phyloP scores from a whole-genome alignment of 768 basidiomycete genomes.

The Russula sp. region DNA sequence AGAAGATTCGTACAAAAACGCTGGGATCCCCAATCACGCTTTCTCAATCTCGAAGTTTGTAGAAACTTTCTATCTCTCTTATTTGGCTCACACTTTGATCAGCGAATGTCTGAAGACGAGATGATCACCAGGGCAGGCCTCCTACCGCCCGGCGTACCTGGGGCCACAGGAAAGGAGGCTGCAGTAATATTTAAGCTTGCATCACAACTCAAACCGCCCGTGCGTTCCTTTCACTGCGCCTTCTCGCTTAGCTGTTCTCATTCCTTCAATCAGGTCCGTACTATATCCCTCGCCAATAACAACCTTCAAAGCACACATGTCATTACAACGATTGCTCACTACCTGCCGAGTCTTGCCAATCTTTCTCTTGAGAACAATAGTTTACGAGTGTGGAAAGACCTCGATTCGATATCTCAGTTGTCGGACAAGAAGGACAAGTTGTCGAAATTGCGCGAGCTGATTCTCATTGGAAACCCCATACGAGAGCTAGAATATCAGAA shows the following conservation, averaged over 20 bases:
- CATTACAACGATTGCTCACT: slow-evolving; percentile 56
- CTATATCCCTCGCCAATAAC: slow-evolving; percentile 80
- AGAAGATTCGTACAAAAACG: slow-evolving; percentile 64
- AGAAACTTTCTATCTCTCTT: not conserved
- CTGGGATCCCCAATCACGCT: slow-evolving; percentile 61
- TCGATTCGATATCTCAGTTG: slow-evolving; percentile 58
- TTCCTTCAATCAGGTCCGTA: slow-evolving; percentile 47
- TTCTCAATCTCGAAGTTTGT: slow-evolving; percentile 79
- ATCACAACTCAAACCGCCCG: slow-evolving; percentile 66
- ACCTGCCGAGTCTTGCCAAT: slow-evolving; percentile 72
- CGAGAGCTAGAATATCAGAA: slow-evolving; percentile 51
- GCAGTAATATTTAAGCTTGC: slow-evolving; percentile 89
- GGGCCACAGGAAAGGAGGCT: slow-evolving; percentile 56
- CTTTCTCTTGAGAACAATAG: slow-evolving; percentile 76
- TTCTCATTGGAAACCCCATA: slow-evolving; percentile 70
- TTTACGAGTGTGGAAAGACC: slow-evolving; percentile 59
- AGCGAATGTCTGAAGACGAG: slow-evolving; percentile 78
- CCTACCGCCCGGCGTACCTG: slow-evolving; percentile 57
- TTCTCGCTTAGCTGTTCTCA: not conserved
- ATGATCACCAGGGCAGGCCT: slow-evolving; percentile 66
- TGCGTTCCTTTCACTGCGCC: slow-evolving; percentile 28
- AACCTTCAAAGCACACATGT: slow-evolving; percentile 54
- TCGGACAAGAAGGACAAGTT: slow-evolving; percentile 53
- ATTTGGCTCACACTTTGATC: slow-evolving; percentile 15
- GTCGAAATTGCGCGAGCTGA: slow-evolving; percentile 59